Conservation (phyloP, 768 basidiomycete genomes). For the Termitomyces sp. region DNA sequence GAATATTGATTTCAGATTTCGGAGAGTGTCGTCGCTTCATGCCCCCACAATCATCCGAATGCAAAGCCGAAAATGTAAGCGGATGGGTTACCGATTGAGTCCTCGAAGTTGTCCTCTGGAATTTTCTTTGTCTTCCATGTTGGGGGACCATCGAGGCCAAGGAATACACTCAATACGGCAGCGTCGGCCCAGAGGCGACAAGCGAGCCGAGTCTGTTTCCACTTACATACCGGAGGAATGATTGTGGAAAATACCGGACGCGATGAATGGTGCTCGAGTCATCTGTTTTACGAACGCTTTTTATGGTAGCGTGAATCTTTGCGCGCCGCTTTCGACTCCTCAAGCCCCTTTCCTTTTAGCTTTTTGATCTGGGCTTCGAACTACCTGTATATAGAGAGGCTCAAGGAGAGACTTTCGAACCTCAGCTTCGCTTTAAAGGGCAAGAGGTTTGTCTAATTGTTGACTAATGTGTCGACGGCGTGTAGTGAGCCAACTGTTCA, state of each 20-base stretch:
- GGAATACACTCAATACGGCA: constrained; percentile 39
- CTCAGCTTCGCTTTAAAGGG: constrained; percentile 26
- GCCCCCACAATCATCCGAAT: neutral
- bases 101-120: constrained; percentile 26
- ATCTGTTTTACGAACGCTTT: constrained; percentile 49
- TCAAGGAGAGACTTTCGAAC: constrained; percentile 18
- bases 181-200: constrained; percentile 42
- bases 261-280: constrained; percentile 21
- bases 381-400: constrained; percentile 24
- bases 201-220: constrained; percentile 44
- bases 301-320: constrained; percentile 38
- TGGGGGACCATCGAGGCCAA: constrained; percentile 41
- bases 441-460: constrained; percentile 27
- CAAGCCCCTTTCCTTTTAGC: constrained; percentile 27
- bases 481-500: constrained; percentile 23
- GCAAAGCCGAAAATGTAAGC: neutral
- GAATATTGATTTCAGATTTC: constrained; percentile 40
- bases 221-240: constrained; percentile 28
- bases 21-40: constrained; percentile 33
- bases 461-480: constrained; percentile 25
- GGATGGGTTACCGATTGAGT: constrained; percentile 29
- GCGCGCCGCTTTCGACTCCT: constrained; percentile 34
- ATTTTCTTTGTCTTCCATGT: constrained; percentile 48
- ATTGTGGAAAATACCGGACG: neutral
- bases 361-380: constrained; percentile 22